Evolutionary conservation across 192 early-diverging fungal genomes (phyloP).

Genomic region (Dissophora ornata): DNA sequence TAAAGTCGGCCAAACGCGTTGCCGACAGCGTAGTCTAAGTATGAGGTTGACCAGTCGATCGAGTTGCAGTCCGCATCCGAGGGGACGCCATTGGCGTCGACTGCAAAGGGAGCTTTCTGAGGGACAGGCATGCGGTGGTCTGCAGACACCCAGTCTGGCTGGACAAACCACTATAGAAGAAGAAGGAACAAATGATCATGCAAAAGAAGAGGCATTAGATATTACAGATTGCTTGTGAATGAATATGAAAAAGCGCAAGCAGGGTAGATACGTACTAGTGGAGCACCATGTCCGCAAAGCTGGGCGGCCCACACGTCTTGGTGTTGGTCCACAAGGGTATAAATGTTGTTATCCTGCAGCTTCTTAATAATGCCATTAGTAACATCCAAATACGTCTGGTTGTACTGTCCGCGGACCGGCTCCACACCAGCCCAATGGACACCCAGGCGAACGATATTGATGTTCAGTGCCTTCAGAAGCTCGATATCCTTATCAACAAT

Average conservation of each 20-base stretch:
- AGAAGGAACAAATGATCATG: no score
- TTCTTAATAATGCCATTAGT: conserved; percentile 61
- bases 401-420: conserved; percentile 67
- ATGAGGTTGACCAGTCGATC: conserved; percentile 56
- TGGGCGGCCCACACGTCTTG: conserved; percentile 66
- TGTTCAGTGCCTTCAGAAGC: conserved; percentile 38
- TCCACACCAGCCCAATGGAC: conserved; percentile 75
- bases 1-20: conserved; percentile 68
- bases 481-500: conserved; percentile 59
- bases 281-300: conserved; percentile 66
- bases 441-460: conserved; percentile 54
- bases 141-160: conserved; percentile 50
- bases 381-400: conserved; percentile 64
- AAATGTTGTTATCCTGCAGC: conserved; percentile 66
- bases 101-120: conserved; percentile 52
- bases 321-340: conserved; percentile 73
- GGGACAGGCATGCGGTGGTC: conserved; percentile 47
- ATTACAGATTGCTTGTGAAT: no score
- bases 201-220: not conserved
- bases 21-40: conserved; percentile 55
- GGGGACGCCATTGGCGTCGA: conserved; percentile 55
- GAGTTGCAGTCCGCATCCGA: conserved; percentile 47
- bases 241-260: not conserved
- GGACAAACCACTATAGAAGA: conserved; percentile 37
- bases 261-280: conserved; percentile 40